phyloP scores from a whole-genome alignment of 1,139 yeast genomes.

The Pichia sp. region DNA sequence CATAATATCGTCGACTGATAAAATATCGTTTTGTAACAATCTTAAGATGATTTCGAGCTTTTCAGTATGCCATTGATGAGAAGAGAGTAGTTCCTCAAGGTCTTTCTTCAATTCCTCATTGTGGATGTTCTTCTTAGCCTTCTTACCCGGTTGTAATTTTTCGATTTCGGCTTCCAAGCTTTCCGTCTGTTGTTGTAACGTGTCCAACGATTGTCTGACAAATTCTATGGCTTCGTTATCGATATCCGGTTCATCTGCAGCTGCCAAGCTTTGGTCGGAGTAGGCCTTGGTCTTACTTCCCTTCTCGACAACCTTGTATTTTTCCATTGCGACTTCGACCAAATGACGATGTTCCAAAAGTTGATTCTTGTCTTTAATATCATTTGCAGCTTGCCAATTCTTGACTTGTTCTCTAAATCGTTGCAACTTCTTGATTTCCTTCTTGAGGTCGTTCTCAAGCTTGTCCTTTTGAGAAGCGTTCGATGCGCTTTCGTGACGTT shows the following conservation, averaged over 20 bases:
- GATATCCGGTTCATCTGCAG: slow-evolving; percentile 45
- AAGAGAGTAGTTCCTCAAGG: slow-evolving; percentile 39
- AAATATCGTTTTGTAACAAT: slow-evolving; percentile 60
- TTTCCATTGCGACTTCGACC: slow-evolving; percentile 81
- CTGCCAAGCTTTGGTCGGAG: slow-evolving; percentile 52
- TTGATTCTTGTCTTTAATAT: slow-evolving; percentile 66
- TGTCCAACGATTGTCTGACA: slow-evolving; percentile 59
- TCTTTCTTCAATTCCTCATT: slow-evolving; percentile 59
- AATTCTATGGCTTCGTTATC: slow-evolving; percentile 59
- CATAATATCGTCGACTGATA: slow-evolving; percentile 59
- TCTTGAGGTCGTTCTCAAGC: slow-evolving; percentile 68
- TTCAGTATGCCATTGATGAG: slow-evolving; percentile 59
- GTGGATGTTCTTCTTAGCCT: slow-evolving; percentile 50
- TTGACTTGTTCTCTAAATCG: slow-evolving; percentile 75
- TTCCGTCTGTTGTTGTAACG: slow-evolving; percentile 62
- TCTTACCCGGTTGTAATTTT: slow-evolving; percentile 38
- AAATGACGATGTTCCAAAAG: slow-evolving; percentile 60
- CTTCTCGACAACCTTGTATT: slow-evolving; percentile 74
- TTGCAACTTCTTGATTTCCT: slow-evolving; percentile 73
- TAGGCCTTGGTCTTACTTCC: slow-evolving; percentile 74
- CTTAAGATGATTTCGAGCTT: slow-evolving; percentile 63
- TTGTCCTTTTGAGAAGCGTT: slow-evolving; percentile 71
- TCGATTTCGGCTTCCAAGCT: slow-evolving; percentile 61
- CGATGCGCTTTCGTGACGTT: slow-evolving; percentile 59
- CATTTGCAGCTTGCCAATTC: slow-evolving; percentile 72